A percentile compares a stretch with the other conserved stretches of the same genome.
Conservation (phyloP, 805 yeast species). For the Ogataea populi-albae region DNA sequence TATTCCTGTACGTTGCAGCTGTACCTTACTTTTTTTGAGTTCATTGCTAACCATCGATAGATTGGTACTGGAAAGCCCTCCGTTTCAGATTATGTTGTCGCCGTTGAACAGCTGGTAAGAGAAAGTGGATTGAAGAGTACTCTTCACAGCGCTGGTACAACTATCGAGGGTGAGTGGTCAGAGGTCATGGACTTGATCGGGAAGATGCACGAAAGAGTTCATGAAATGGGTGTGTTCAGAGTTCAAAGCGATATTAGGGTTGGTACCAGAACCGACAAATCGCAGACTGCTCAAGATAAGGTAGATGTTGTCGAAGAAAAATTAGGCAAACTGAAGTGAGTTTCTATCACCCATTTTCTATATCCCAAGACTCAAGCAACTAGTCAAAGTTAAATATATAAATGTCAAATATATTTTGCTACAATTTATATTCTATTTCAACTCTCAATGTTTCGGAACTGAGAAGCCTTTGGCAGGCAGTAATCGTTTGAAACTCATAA, state of each 20-base stretch:
- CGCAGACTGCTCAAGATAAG: constrained; percentile 70
- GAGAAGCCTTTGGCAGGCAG: too few relatives aligned
- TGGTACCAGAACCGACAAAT: constrained; percentile 79
- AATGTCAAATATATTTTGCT: too few relatives aligned
- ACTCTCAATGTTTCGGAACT: too few relatives aligned
- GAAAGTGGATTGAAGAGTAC: constrained; percentile 62
- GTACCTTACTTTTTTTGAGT: neutral
- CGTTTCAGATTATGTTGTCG: constrained; percentile 76
- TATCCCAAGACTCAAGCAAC: too few relatives aligned
- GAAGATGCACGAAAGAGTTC: constrained; percentile 68
- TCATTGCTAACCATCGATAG: constrained; percentile 28
- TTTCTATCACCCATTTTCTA: too few relatives aligned
- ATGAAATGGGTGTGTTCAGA: constrained; percentile 68
- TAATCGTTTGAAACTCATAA: too few relatives aligned
- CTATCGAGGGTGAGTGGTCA: constrained; percentile 86
- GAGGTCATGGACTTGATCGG: constrained; percentile 82
- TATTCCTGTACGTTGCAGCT: constrained; percentile 58
- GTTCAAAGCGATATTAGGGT: constrained; percentile 84
- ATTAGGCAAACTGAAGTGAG: constrained; percentile 25
- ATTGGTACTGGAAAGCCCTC: constrained; percentile 79
- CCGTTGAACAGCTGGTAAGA: constrained; percentile 62
- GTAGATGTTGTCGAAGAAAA: constrained; percentile 61
- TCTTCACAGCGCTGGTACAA: constrained; percentile 89
- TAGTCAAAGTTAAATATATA: too few relatives aligned
- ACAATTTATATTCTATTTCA: too few relatives aligned